phyloP scores from a whole-genome alignment of 768 basidiomycete genomes.

The Mycena olivaceomarginata region DNA sequence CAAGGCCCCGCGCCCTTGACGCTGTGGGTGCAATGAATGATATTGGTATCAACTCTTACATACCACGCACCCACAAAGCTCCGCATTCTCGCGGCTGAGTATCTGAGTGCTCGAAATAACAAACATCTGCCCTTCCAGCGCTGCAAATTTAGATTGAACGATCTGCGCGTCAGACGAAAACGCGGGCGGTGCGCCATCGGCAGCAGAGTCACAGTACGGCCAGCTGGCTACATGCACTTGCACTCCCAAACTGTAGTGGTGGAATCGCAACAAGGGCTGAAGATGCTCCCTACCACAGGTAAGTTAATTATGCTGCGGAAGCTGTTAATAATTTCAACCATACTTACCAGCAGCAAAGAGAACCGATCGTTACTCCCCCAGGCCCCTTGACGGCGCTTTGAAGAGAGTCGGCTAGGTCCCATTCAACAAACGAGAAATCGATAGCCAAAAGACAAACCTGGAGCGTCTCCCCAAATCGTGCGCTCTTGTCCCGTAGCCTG shows the following conservation, averaged over 20 bases:
- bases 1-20: slow-evolving; percentile 26
- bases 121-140: slow-evolving; percentile 45
- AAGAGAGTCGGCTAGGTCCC: slow-evolving; percentile 35
- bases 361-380: slow-evolving; percentile 30
- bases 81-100: slow-evolving; percentile 36
- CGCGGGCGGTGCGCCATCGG: slow-evolving; percentile 31
- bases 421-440: not conserved
- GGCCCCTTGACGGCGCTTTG: slow-evolving; percentile 42
- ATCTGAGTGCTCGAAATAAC: slow-evolving; percentile 43
- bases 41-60: not conserved
- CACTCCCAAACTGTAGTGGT: slow-evolving; percentile 41
- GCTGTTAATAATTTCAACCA: not conserved
- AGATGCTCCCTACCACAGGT: slow-evolving; percentile 40
- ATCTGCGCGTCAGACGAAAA: slow-evolving; percentile 41
- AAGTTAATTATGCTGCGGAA: not conserved
- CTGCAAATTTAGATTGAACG: slow-evolving; percentile 31
- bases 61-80: slow-evolving; percentile 35
- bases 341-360: slow-evolving; percentile 42
- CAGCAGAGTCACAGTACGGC: slow-evolving; percentile 37
- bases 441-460: slow-evolving; percentile 22
- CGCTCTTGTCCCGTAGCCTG: slow-evolving; percentile 46
- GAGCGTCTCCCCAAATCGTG: slow-evolving; percentile 46
- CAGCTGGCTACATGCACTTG: slow-evolving; percentile 44
- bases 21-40: slow-evolving; percentile 10
- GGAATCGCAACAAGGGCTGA: slow-evolving; percentile 44